These are phyloP conservation scores for Talaromyces amestolkiae DNA, from an alignment of 2,329 filamentous ascomycete genomes.

Conservation along the genomic window DNA sequence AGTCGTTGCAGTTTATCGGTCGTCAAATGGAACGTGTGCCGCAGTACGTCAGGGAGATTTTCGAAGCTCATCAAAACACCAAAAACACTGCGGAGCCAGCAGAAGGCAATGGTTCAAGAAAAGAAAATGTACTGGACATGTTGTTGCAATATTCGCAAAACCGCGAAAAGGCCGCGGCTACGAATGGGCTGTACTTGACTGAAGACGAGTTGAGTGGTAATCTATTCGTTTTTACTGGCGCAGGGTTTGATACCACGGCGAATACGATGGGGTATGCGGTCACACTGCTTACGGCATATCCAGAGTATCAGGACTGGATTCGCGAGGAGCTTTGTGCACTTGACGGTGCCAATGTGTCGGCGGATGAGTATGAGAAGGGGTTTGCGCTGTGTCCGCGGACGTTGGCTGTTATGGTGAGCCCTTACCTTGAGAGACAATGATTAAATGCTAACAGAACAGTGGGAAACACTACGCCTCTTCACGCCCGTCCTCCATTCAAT, in stretches of 20 bases:
- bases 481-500: slow-evolving; percentile 40
- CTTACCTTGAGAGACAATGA: background rate
- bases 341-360: slow-evolving; percentile 23
- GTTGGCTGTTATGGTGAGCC: slow-evolving; percentile 49
- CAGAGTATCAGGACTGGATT: slow-evolving; percentile 54
- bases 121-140: slow-evolving; percentile 32
- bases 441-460: slow-evolving; percentile 19
- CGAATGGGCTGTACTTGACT: slow-evolving; percentile 26
- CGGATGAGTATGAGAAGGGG: slow-evolving; percentile 42
- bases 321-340: slow-evolving; percentile 48
- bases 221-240: slow-evolving; percentile 48
- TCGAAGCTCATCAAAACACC: slow-evolving; percentile 22
- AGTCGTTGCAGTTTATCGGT: slow-evolving; percentile 27
- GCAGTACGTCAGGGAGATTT: slow-evolving; percentile 28
- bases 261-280: slow-evolving; percentile 52
- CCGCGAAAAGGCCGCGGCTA: slow-evolving; percentile 21
- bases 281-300: slow-evolving; percentile 47
- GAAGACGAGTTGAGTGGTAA: slow-evolving; percentile 46
- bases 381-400: slow-evolving; percentile 47
- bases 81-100: background rate
- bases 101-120: slow-evolving; percentile 14
- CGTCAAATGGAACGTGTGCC: slow-evolving; percentile 29
- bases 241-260: slow-evolving; percentile 52
- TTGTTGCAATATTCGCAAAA: slow-evolving; percentile 29
- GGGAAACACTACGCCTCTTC: slow-evolving; percentile 47